Base-by-base conservation (phyloP, 345 rosid genomes). In the Trapa incisa region DNA sequence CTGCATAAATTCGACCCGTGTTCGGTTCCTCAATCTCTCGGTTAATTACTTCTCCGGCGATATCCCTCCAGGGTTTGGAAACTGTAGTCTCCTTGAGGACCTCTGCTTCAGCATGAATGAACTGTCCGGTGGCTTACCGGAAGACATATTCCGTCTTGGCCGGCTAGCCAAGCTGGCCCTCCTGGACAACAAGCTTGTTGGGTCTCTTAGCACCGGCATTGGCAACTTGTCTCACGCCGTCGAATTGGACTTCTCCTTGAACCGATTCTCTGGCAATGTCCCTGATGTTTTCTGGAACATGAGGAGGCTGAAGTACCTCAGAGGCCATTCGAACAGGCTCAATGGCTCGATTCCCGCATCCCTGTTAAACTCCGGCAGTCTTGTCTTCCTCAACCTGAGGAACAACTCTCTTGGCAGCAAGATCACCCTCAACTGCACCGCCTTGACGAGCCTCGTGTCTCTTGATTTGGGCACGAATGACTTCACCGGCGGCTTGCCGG, bases 381-480 rank as follows among this genome's bases (percentile, higher is more conserved):
- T 88, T 72, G 77, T 66, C 64, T 72, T 80, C 67, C 85, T 91
- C 56, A 85, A 84, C 74, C 68, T 88, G 73, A 77, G 93, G 82
- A 91, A 91, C 73, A 91, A 91, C 65, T 84, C 92, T 0, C 70
- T 88, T 66, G 73, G 41, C 5, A 96, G 89, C 75, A 62, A 53
- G 56, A 69, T 91, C 47, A 9, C 2, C 22, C 81, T 91, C 68
- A 85, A 86, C 42, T 91, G 92, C 70, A 70, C 85, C 14, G 84
- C 84, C 42, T 76, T 91, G 95, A 43, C 66, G 65, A 70, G 63
- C 68, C 78, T 91, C 61, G 73, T 61, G 71, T 80, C 91, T 68
- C 88, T 88, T 75, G 86, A 86, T 81, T 66, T 91, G 22, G 97
- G 84, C 39, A 69, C 86, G 0, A 91, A 91, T 57, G 65, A 41